phyloP scores from a whole-genome alignment of 2,329 filamentous ascomycete genomes.

The Xylariaceae sp. region DNA sequence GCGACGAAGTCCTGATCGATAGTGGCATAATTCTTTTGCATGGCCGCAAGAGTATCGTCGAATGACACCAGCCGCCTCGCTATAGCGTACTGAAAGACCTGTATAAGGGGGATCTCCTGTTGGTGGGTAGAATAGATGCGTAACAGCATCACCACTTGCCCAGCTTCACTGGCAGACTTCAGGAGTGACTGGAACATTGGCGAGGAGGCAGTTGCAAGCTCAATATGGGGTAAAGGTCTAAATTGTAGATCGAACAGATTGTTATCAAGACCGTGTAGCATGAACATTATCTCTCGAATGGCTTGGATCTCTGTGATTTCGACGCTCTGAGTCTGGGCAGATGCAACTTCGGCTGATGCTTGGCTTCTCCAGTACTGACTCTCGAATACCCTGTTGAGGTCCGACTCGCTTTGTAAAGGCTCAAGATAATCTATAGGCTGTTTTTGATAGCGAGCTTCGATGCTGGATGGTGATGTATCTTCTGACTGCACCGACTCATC shows the following conservation, averaged over 20 bases:
- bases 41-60: constrained; percentile 50
- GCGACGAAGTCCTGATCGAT: constrained; percentile 51
- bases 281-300: constrained; percentile 74
- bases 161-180: constrained; percentile 42
- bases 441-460: constrained; percentile 29
- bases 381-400: constrained; percentile 36
- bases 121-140: constrained; percentile 39
- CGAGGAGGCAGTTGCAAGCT: constrained; percentile 45
- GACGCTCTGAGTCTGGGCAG: constrained; percentile 36
- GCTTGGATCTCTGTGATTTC: constrained; percentile 65
- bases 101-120: constrained; percentile 55
- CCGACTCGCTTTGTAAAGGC: constrained; percentile 31
- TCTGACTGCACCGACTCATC: constrained; percentile 33
- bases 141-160: constrained; percentile 42
- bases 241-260: constrained; percentile 56
- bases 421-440: constrained; percentile 35
- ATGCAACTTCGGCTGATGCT: constrained; percentile 26
- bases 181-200: constrained; percentile 47
- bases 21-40: constrained; percentile 58
- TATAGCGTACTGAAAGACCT: constrained; percentile 65
- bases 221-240: constrained; percentile 38
- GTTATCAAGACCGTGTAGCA: constrained; percentile 75
- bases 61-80: constrained; percentile 52
- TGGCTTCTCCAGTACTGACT: constrained; percentile 44
- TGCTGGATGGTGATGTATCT: constrained; percentile 34